A percentile compares a stretch with the other conserved stretches of the same genome.
Conservation (phyloP, 805 yeast genomes). For the Saccharomycopsis babjevae region DNA sequence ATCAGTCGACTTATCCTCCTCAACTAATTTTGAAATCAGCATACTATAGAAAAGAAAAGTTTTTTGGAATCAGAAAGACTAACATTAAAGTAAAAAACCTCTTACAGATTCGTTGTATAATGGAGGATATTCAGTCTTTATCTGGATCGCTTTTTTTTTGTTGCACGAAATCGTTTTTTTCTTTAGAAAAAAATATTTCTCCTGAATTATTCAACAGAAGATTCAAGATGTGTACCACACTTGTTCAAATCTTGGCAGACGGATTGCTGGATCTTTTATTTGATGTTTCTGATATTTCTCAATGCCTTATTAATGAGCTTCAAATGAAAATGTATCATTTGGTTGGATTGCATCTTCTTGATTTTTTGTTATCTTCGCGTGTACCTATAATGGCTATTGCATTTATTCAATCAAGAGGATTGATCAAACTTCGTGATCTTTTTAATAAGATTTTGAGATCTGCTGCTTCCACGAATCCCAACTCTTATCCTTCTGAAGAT, state of each 20-base stretch:
- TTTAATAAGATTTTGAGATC: conserved; percentile 23
- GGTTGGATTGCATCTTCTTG: conserved; percentile 29
- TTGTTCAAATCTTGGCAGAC: conserved; percentile 5
- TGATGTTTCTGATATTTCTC: not conserved
- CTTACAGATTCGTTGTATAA: conserved; percentile 43
- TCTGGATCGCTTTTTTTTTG: conserved; percentile 1
- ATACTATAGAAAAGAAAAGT: not conserved
- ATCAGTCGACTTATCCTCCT: conserved; percentile 26
- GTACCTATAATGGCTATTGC: conserved; percentile 25
- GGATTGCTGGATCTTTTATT: conserved; percentile 20
- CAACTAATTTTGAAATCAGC: conserved; percentile 30
- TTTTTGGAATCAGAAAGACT: conserved; percentile 28
- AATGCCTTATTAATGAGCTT: not conserved
- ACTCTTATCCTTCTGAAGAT: not conserved
- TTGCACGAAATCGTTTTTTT: not conserved
- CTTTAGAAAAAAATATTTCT: not conserved
- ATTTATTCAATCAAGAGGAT: conserved; percentile 45
- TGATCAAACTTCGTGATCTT: conserved; percentile 26
- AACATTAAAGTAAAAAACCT: conserved; percentile 56
- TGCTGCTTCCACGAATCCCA: conserved; percentile 11
- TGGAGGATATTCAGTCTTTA: conserved; percentile 14
- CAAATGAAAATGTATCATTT: conserved; percentile 25
- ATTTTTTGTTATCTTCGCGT: conserved; percentile 19
- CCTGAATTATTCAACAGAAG: not conserved
- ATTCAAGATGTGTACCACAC: not conserved